phyloP scores from a whole-genome alignment of 2,329 filamentous ascomycete species.

The Juglanconis sp. region DNA sequence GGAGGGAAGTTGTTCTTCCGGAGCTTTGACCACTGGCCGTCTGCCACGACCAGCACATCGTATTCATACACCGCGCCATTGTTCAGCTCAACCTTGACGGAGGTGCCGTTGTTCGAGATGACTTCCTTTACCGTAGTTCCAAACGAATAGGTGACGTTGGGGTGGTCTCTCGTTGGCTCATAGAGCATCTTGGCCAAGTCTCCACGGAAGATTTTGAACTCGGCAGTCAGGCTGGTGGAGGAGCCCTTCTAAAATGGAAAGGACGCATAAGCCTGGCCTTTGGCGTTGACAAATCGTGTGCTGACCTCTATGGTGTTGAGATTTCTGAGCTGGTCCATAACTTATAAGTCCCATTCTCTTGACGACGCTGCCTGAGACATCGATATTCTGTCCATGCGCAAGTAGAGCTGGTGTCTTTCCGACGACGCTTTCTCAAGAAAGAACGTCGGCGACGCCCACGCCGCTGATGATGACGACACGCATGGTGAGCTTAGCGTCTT shows the following conservation, averaged over 20 bases:
- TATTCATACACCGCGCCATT: conserved; percentile 34
- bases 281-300: conserved; percentile 39
- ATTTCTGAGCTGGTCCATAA: conserved; percentile 31
- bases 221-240: conserved; percentile 44
- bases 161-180: conserved; percentile 30
- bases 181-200: conserved; percentile 50
- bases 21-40: conserved; percentile 50
- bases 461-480: conserved; percentile 33
- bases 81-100: neutral
- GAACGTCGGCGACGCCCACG: conserved; percentile 37
- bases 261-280: conserved; percentile 34
- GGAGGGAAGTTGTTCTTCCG: conserved; percentile 37
- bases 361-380: conserved; percentile 48
- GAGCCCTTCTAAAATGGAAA: conserved; percentile 38
- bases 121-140: conserved; percentile 32
- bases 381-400: conserved; percentile 48
- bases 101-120: conserved; percentile 35
- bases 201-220: conserved; percentile 59
- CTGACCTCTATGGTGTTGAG: conserved; percentile 28
- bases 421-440: conserved; percentile 42
- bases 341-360: conserved; percentile 47
- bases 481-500: neutral
- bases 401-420: conserved; percentile 40
- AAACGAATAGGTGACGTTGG: conserved; percentile 25
- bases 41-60: conserved; percentile 53